Evolutionary conservation across 495 filamentous ascomycete genomes (phyloP), one percentile per base, ranked within the genome.

Genomic region (Penicillium flavigenum): DNA sequence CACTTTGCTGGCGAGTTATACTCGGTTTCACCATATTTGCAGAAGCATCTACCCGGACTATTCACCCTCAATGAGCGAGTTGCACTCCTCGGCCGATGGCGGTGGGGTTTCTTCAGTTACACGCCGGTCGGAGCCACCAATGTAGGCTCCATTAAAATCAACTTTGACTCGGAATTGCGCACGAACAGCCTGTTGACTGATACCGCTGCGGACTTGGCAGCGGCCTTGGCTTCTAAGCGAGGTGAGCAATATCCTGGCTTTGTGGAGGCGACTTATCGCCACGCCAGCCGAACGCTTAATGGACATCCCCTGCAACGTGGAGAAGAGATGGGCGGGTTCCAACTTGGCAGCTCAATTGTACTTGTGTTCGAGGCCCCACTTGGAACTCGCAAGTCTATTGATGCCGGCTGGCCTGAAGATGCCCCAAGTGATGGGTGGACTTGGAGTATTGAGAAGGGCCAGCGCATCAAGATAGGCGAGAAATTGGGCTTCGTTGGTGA

Each of bases 41-140:
- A 96, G 68, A 85, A 87, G 43, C 93, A 89, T 8, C 81, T 99
- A 0, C 93, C 95, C 0, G 92, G 92, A 8, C 81, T 99, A 10
- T 99, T 99, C 75, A 95, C 91, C 3, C 79, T 99, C 6, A 99
- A 99, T 71, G 94, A 99, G 74, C 86, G 94, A 26, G 93, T 99
- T 16, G 95, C 94, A 3, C 79, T 99, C 3, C 78, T 99, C 1
- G 94, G 94, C 16, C 84, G 92, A 31, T 99, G 94, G 94, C 87
- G 92, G 8, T 94, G 90, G 84, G 94, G 94, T 12, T 97, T 99
- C 82, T 98, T 98, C 77, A 89, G 87, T 64, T 96, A 90, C 74
- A 94, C 88, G 0, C 92, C 95, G 17, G 93, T 99, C 31, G 94
- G 94, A 57, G 94, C 94, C 12, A 99, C 94, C n/a, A 99, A 99